Percentiles rank a stretch among this genome's conserved stretches.
Conservation (phyloP, 495 filamentous ascomycete species). For the Podospora pseudopauciseta region DNA sequence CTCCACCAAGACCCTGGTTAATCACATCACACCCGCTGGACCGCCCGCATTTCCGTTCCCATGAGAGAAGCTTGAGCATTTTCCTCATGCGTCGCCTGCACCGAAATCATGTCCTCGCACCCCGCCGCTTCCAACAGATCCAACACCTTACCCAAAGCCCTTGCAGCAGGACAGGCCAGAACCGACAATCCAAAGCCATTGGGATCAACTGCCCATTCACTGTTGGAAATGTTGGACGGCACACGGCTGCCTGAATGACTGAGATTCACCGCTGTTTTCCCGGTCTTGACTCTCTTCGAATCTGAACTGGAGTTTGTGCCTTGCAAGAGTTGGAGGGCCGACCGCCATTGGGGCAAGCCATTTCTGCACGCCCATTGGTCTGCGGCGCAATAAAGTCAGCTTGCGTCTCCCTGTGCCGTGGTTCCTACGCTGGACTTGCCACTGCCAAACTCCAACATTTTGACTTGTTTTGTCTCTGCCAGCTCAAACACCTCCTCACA, state of each 20-base stretch:
- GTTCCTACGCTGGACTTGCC: not conserved
- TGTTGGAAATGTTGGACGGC: too few species aligned
- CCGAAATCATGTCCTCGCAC: too few species aligned
- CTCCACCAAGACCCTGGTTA: not conserved
- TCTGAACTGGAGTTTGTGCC: not conserved
- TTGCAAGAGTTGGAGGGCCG: not conserved
- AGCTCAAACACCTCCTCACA: not conserved
- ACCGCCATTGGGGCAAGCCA: slow-evolving; percentile 33
- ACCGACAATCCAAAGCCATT: not conserved
- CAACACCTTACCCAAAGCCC: not conserved
- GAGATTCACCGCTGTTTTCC: too few species aligned
- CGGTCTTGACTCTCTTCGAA: too few species aligned
- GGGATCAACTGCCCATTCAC: not conserved
- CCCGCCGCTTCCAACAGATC: not conserved
- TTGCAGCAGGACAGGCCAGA: too few species aligned
- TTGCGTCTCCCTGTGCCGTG: not conserved
- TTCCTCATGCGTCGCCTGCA: too few species aligned
- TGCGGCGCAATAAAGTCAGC: not conserved
- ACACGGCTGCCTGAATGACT: too few species aligned
- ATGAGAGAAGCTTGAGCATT: not conserved
- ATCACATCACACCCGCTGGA: not conserved
- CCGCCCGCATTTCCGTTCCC: not conserved
- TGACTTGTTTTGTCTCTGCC: not conserved
- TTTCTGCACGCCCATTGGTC: slow-evolving; percentile 24
- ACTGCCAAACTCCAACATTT: not conserved